A percentile compares a stretch with the other conserved stretches of the same genome.
phyloP scores from a whole-genome alignment of 1,139 yeast genomes.

The Hemisphaericaspora xylofermentans region DNA sequence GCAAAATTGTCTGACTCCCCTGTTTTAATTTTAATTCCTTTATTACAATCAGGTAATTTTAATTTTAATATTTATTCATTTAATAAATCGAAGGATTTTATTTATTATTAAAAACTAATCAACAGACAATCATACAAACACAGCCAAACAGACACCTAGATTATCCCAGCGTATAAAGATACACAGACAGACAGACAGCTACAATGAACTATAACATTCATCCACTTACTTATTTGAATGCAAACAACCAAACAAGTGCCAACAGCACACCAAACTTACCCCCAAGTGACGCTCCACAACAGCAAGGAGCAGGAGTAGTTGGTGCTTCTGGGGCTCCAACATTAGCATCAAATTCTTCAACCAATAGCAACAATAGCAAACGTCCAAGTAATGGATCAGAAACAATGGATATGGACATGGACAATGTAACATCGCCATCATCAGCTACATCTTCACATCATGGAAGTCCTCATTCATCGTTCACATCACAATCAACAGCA shows the following conservation, averaged over 20 bases:
- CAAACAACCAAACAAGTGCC: conserved; percentile 19
- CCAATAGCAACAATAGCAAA: conserved; percentile 4
- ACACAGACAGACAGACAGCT: neutral
- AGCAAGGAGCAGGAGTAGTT: too few species aligned
- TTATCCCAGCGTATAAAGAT: too few species aligned
- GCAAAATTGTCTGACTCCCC: too few species aligned
- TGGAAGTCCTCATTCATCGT: conserved; percentile 34
- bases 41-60: too few species aligned
- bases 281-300: neutral
- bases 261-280: conserved; percentile 5
- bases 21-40: too few species aligned
- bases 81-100: too few species aligned
- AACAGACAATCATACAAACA: too few species aligned
- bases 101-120: too few species aligned
- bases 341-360: conserved; percentile 4
- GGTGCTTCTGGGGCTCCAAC: conserved; percentile 1
- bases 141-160: too few species aligned
- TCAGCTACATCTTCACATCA: conserved; percentile 27
- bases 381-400: neutral
- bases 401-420: conserved; percentile 27
- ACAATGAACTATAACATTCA: conserved; percentile 45
- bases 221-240: conserved; percentile 47
- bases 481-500: conserved; percentile 39
- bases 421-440: conserved; percentile 29
- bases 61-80: too few species aligned